Evolutionary conservation across 306 rosid species (phyloP).

Genomic region (Trifolium repens): DNA sequence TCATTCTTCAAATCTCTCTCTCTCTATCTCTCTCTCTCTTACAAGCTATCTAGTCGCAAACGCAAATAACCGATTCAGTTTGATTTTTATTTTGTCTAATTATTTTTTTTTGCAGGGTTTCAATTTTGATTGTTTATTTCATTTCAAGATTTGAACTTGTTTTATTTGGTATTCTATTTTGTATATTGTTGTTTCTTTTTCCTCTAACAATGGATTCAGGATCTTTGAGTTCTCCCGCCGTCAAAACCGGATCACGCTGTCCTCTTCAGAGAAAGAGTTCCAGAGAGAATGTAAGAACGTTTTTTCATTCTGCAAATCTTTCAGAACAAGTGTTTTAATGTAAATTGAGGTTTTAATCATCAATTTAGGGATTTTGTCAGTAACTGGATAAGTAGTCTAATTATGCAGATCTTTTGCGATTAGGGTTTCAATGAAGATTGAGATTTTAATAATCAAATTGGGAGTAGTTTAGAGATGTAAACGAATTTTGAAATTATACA

Average conservation of each 20-base stretch:
- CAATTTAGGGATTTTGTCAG: neutral
- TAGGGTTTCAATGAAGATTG: neutral
- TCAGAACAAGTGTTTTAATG: neutral
- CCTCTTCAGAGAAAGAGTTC: conserved; percentile 54
- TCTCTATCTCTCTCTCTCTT: too few species aligned
- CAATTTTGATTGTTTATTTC: too few species aligned
- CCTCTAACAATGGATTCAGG: conserved; percentile 55
- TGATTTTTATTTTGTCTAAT: neutral
- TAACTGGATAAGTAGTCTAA: neutral
- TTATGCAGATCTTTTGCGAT: neutral
- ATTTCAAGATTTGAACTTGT: too few species aligned
- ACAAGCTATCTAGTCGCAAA: too few species aligned
- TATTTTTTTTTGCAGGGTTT: neutral
- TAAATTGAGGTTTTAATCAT: neutral
- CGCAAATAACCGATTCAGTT: too few species aligned
- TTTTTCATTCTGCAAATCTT: neutral
- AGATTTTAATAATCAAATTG: too few species aligned
- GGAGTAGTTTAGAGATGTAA: neutral
- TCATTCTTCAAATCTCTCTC: too few species aligned
- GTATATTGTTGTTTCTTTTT: neutral
- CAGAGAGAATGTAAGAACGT: conserved; percentile 48
- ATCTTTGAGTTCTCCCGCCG: conserved; percentile 44
- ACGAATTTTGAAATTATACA: neutral
- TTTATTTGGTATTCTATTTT: neutral
- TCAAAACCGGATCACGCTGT: conserved; percentile 37